Base-by-base conservation (phyloP, 2,329 filamentous ascomycete genomes). In the Neofusicoccum parvum region DNA sequence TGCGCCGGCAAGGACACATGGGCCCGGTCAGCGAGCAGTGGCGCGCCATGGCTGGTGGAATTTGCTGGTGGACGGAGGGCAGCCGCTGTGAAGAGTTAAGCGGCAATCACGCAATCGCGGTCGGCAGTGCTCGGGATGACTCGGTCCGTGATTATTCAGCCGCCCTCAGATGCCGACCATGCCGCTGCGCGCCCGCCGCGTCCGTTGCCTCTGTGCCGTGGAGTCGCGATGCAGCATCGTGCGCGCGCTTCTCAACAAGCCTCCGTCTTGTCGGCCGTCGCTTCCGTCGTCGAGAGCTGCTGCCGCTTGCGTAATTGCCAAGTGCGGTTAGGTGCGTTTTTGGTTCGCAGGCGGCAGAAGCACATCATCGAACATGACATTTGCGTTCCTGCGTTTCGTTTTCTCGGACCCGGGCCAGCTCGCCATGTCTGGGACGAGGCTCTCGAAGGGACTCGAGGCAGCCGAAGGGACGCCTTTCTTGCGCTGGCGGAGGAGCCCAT, bases 61-160 rank as follows among this genome's bases (percentile, higher is more conserved):
- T 17, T 39, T 49, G 20, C 15, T 41, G 39, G 27, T 9, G 51
- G 23, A 14, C 12, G 12, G 27, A 32, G 27, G 27, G 27, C 27
- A 32, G 27, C 27, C 5, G 27, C 27, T 32, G 27, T 32, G 27
- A 32, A 32, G 27, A 32, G 27, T 32, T 32, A 32, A 32, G 27
- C 27, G 27, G 27, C 27, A 32, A 32, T 32, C 37, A 51, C 58
- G 58, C 43, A 58, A 56, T 12, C 41, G 49, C 45, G 37, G 43
- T 41, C 49, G 49, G 50, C 32, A 32, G 27, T 11, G 5, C 23
- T 45, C 63, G 51, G 41, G 14, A n/a, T 3, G 43, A 11, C 51
- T 65, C 63, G 63, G 63, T 39, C 63, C 51, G 45, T 2, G 49
- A 36, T 65, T 58, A 65, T 15, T 65, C 62, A 65, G 45, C 51